These are phyloP conservation scores for Trichosanthes cucumerina DNA, from an alignment of 306 rosid species.

Conservation along the genomic window DNA sequence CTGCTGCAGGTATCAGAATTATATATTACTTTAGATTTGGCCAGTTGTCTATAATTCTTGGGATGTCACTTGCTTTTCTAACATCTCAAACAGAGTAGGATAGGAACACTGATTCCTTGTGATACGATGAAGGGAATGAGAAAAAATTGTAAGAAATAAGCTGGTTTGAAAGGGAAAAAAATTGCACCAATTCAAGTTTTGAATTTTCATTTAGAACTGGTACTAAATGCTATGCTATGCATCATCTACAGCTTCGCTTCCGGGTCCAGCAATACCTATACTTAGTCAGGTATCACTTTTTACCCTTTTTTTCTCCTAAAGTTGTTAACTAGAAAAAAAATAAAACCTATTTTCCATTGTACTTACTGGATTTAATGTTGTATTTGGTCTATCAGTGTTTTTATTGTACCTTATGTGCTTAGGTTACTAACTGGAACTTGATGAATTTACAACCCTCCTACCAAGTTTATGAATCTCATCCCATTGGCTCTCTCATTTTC, in stretches of 20 bases:
- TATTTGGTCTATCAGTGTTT: not conserved
- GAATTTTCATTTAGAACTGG: slow-evolving; percentile 9
- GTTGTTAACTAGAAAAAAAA: not conserved
- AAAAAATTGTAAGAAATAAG: not conserved
- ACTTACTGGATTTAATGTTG: not conserved
- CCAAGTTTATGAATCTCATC: not conserved
- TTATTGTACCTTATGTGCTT: not conserved
- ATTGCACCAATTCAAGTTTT: not conserved
- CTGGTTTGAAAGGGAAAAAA: not conserved
- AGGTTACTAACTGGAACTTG: not conserved
- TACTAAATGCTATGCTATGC: slow-evolving; percentile 41
- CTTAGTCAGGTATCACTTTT: slow-evolving; percentile 62
- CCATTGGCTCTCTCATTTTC: not conserved
- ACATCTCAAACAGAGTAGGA: not conserved
- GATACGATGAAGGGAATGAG: not conserved
- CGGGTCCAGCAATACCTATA: slow-evolving; percentile 92
- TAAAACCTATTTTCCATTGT: not conserved
- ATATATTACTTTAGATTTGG: not conserved
- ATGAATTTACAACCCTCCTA: not conserved
- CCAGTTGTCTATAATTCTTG: not conserved
- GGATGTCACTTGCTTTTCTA: not conserved
- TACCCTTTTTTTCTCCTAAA: not conserved
- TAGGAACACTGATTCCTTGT: not conserved
- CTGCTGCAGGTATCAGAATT: slow-evolving; percentile 56
- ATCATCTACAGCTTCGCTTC: slow-evolving; percentile 79